A percentile compares a stretch with the other conserved stretches of the same genome.
These are phyloP conservation scores for Dactylellina haptotyla DNA, from an alignment of 2,329 filamentous ascomycete species.

Conservation along the genomic window DNA sequence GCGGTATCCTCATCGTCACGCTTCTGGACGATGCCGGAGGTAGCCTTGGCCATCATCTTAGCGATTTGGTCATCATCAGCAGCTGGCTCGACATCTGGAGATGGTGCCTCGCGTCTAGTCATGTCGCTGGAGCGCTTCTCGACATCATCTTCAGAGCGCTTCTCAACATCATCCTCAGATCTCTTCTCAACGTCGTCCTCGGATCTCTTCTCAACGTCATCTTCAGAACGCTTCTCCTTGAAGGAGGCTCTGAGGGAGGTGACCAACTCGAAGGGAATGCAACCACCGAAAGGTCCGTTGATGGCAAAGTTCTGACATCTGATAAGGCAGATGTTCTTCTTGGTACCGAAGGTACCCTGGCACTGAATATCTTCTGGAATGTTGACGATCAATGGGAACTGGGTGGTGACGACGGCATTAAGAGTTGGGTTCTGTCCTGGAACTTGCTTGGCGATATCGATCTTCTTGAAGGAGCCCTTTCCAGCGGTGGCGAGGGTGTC, in stretches of 20 bases:
- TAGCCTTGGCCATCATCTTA: background rate
- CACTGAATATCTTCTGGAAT: slow-evolving; percentile 60
- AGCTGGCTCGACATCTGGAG: background rate
- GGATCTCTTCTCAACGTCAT: background rate
- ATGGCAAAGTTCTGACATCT: slow-evolving; percentile 71
- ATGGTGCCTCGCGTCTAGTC: background rate
- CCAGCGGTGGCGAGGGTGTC: background rate
- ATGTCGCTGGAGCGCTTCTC: background rate
- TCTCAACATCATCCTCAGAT: too few species aligned
- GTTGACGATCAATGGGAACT: slow-evolving; percentile 14
- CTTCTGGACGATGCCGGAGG: background rate
- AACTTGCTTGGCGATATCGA: slow-evolving; percentile 18
- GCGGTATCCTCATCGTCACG: slow-evolving; percentile 5
- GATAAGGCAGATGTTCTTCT: slow-evolving; percentile 71
- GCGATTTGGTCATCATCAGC: background rate
- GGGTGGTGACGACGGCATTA: background rate
- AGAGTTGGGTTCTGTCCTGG: slow-evolving; percentile 24
- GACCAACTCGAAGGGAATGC: slow-evolving; percentile 66
- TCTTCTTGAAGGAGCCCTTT: background rate
- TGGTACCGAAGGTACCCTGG: slow-evolving; percentile 70
- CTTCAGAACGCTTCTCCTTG: slow-evolving; percentile 11
- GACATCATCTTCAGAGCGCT: too few species aligned
- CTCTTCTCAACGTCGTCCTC: background rate
- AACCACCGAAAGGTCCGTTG: slow-evolving; percentile 72
- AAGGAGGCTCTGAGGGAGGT: background rate